phyloP scores from a whole-genome alignment of 768 basidiomycete genomes.

The Baorangia bicolor region DNA sequence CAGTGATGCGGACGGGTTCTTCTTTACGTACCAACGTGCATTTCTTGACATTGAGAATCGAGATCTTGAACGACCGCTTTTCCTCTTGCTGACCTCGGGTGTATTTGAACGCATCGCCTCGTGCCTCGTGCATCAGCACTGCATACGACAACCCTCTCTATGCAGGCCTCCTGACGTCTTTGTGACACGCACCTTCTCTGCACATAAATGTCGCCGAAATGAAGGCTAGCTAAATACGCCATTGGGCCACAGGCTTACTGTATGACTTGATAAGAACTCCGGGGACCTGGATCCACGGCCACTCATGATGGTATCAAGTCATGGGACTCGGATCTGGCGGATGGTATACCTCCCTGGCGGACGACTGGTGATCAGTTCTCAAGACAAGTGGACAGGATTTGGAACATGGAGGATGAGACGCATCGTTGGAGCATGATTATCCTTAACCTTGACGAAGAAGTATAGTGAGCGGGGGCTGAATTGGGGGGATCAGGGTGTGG shows the following conservation, averaged over 20 bases:
- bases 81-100: not conserved
- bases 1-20: conserved; percentile 26
- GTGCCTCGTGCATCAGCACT: not conserved
- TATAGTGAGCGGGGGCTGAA: not conserved
- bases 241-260: too few relatives aligned
- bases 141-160: not conserved
- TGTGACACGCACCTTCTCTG: not conserved
- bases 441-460: not conserved
- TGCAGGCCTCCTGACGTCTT: not conserved
- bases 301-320: too few relatives aligned
- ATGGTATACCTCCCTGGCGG: too few relatives aligned
- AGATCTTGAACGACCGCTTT: not conserved
- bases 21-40: not conserved
- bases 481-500: not conserved
- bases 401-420: too few relatives aligned
- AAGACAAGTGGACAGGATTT: not conserved
- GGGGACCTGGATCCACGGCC: not conserved
- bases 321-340: not conserved
- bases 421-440: not conserved
- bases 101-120: too few relatives aligned
- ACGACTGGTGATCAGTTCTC: too few relatives aligned
- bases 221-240: not conserved
- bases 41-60: not conserved
- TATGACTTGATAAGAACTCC: not conserved
- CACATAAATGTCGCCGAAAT: not conserved